phyloP scores from a whole-genome alignment of 768 basidiomycete genomes.

The Lanmaoa rubissima region DNA sequence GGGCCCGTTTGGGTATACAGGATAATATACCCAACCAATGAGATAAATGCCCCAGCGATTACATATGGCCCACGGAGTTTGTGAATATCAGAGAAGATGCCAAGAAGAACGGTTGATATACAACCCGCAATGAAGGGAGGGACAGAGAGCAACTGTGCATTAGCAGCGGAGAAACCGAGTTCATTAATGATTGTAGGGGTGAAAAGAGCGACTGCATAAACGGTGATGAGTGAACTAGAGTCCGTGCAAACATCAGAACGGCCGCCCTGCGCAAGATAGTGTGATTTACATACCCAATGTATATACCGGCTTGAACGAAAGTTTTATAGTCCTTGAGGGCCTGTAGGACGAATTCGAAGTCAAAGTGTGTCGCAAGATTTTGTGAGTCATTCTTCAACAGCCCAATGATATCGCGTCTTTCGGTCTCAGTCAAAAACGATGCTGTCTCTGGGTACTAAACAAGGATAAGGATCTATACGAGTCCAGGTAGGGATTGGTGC shows the following conservation, averaged over 20 bases:
- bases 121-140: constrained; percentile 51
- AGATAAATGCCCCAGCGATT: constrained; percentile 39
- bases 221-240: constrained; percentile 41
- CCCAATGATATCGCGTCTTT: constrained; percentile 38
- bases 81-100: constrained; percentile 42
- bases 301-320: constrained; percentile 34
- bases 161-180: constrained; percentile 49
- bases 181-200: constrained; percentile 50
- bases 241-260: neutral
- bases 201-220: constrained; percentile 50
- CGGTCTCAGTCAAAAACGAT: constrained; percentile 47
- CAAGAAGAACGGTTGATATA: constrained; percentile 40
- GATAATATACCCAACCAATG: constrained; percentile 51
- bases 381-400: constrained; percentile 43
- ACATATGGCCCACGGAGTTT: constrained; percentile 49
- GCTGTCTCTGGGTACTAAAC: constrained; percentile 57
- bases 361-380: constrained; percentile 45
- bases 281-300: constrained; percentile 36
- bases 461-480: constrained; percentile 4
- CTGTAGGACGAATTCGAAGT: constrained; percentile 46
- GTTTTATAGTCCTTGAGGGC: constrained; percentile 48
- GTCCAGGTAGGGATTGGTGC: neutral
- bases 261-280: neutral
- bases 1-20: constrained; percentile 36
- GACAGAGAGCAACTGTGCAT: constrained; percentile 48